Percentiles rank a stretch among this genome's conserved stretches.
Evolutionary conservation across 2,329 filamentous ascomycete species (phyloP).

Genomic region (Apiospora sp.): DNA sequence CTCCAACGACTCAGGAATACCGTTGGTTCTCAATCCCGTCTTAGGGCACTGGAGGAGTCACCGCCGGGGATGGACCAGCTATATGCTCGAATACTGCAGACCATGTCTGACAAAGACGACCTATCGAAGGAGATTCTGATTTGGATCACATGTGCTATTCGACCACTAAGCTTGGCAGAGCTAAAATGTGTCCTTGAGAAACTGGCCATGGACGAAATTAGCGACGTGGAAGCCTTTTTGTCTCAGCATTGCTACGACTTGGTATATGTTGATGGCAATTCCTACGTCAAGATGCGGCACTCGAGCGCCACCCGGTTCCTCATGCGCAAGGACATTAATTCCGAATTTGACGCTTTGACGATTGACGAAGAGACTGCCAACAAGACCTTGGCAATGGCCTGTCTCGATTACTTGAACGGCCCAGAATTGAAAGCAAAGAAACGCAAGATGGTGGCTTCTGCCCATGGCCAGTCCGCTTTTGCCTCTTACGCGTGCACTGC

Average conservation of each 20-base stretch:
- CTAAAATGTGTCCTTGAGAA: constrained; percentile 30
- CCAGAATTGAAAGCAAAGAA: constrained; percentile 25
- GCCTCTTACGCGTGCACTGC: constrained; percentile 41
- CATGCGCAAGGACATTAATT: constrained; percentile 34
- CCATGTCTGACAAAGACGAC: constrained; percentile 41
- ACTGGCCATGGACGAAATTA: constrained; percentile 42
- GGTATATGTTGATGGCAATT: constrained; percentile 44
- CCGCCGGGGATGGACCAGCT: constrained; percentile 46
- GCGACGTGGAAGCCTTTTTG: constrained; percentile 39
- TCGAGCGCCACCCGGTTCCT: constrained; percentile 47
- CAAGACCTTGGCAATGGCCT: constrained; percentile 43
- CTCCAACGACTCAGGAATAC: constrained; percentile 41
- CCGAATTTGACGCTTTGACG: constrained; percentile 39
- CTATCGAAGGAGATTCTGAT: constrained; percentile 36
- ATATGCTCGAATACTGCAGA: constrained; percentile 43
- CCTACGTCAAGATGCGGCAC: constrained; percentile 47
- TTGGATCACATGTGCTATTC: not conserved
- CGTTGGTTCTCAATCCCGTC: constrained; percentile 17
- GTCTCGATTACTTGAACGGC: constrained; percentile 44
- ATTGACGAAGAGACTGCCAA: constrained; percentile 41
- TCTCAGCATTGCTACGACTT: constrained; percentile 45
- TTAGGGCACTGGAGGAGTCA: constrained; percentile 38
- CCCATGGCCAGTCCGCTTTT: constrained; percentile 17
- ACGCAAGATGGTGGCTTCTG: constrained; percentile 10
- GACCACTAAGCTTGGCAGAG: not conserved